Percentiles rank a stretch among this genome's conserved stretches.
Conservation (phyloP, 768 basidiomycete species). For the Agaricus subrufescens region DNA sequence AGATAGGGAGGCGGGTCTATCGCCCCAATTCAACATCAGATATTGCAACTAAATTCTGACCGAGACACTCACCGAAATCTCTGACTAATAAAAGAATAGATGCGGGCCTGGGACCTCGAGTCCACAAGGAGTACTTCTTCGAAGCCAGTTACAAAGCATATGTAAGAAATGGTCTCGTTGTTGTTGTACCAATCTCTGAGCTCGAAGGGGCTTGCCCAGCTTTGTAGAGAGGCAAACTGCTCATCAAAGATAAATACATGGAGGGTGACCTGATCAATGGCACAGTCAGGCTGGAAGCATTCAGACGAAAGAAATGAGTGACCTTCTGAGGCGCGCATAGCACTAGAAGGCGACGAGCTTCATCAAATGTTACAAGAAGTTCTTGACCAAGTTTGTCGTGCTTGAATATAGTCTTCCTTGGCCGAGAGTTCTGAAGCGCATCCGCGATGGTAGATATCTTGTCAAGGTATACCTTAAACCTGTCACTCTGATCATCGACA, state of each 20-base stretch:
- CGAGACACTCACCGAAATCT: constrained; percentile 42
- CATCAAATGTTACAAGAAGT: constrained; percentile 47
- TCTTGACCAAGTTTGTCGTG: constrained; percentile 40
- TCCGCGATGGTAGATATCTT: constrained; percentile 21
- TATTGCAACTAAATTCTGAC: background rate
- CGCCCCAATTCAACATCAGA: constrained; percentile 9
- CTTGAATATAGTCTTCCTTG: constrained; percentile 29
- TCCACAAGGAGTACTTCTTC: constrained; percentile 55
- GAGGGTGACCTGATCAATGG: constrained; percentile 25
- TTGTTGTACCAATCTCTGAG: constrained; percentile 39
- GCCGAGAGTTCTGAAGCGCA: constrained; percentile 20
- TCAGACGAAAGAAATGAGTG: background rate
- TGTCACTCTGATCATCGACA: constrained; percentile 26
- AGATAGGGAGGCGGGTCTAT: constrained; percentile 32
- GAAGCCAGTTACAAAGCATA: constrained; percentile 42
- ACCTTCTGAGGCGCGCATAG: constrained; percentile 41
- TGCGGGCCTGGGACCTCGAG: constrained; percentile 32
- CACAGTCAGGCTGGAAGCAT: background rate
- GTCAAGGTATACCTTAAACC: constrained; percentile 37
- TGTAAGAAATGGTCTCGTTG: constrained; percentile 11
- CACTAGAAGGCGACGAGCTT: constrained; percentile 42
- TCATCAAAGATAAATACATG: constrained; percentile 48
- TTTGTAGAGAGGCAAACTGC: constrained; percentile 33
- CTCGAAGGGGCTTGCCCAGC: constrained; percentile 33
- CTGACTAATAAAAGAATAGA: constrained; percentile 51